Percentiles rank a stretch among this genome's conserved stretches.
phyloP scores from a whole-genome alignment of 1,139 yeast species.

The Geotrichum reessii region DNA sequence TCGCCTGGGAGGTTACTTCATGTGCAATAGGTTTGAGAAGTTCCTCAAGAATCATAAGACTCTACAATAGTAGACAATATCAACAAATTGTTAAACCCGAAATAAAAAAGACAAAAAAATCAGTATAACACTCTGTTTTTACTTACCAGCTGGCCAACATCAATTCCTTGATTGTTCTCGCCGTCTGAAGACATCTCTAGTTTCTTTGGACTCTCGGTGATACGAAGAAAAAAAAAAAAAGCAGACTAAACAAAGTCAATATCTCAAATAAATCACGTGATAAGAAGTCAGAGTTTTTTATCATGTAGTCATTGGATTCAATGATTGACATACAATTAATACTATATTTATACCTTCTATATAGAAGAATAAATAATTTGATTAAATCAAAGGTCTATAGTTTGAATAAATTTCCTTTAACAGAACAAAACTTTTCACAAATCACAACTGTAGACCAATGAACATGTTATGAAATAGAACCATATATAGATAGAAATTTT shows the following conservation, averaged over 20 bases:
- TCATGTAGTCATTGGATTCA: too few relatives aligned
- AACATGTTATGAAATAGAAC: too few relatives aligned
- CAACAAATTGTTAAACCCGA: background rate
- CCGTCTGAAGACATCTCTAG: background rate
- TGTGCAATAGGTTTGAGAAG: constrained; percentile 42
- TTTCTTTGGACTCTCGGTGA: background rate
- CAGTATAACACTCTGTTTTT: background rate
- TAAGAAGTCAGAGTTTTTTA: too few relatives aligned
- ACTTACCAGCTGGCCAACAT: constrained; percentile 10
- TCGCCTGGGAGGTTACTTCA: constrained; percentile 40
- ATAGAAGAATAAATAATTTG: too few relatives aligned
- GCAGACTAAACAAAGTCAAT: background rate
- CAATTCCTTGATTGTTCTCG: background rate
- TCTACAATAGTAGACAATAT: constrained; percentile 23
- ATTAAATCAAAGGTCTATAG: too few relatives aligned
- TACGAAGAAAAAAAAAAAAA: background rate
- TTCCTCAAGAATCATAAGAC: constrained; percentile 36
- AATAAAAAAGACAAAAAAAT: background rate
- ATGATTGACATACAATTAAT: too few relatives aligned
- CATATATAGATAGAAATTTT: too few relatives aligned
- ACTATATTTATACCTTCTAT: too few relatives aligned
- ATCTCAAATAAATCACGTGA: background rate
- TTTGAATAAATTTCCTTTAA: too few relatives aligned
- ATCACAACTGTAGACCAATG: too few relatives aligned
- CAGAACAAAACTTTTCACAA: too few relatives aligned